Evolutionary conservation across 768 basidiomycete species (phyloP).

Genomic region (Lactifluus pinguis): DNA sequence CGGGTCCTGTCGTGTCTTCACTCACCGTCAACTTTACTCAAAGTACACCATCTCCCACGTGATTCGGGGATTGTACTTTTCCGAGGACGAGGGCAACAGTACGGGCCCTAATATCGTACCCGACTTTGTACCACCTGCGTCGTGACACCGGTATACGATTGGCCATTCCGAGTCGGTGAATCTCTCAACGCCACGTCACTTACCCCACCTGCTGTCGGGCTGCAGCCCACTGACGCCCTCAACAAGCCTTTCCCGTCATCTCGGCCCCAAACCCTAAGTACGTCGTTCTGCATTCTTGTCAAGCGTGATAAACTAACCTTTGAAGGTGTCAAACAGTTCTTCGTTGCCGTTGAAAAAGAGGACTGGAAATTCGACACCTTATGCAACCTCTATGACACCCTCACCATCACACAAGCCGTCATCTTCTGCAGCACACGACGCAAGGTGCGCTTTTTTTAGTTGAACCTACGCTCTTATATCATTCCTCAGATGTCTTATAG

Average conservation of each 20-base stretch:
- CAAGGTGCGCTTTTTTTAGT: conserved; percentile 53
- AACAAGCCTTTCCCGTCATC: too few relatives aligned
- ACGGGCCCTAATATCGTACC: not conserved
- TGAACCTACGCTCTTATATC: not conserved
- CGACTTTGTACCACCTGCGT: conserved; percentile 12
- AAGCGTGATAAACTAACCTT: conserved; percentile 99
- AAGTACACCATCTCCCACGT: conserved; percentile 58
- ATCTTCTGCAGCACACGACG: conserved; percentile 98
- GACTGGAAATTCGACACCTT: conserved; percentile 99
- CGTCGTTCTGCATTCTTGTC: conserved; percentile 95
- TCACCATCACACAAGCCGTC: conserved; percentile 98
- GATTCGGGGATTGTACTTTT: conserved; percentile 56
- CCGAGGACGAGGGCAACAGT: conserved; percentile 46
- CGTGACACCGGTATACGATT: conserved; percentile 18
- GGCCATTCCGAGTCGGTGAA: conserved; percentile 23
- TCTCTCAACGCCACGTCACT: conserved; percentile 42
- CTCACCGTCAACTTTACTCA: too few relatives aligned
- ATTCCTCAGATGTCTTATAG: too few relatives aligned
- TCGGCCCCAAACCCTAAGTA: too few relatives aligned
- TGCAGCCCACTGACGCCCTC: too few relatives aligned
- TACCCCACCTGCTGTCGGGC: too few relatives aligned
- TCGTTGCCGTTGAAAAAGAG: conserved; percentile 98
- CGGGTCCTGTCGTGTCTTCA: too few relatives aligned
- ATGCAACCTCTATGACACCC: conserved; percentile 94
- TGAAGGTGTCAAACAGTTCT: conserved; percentile 94